Conservation (phyloP, 768 basidiomycete genomes). For the Filobasidium wieringae region DNA sequence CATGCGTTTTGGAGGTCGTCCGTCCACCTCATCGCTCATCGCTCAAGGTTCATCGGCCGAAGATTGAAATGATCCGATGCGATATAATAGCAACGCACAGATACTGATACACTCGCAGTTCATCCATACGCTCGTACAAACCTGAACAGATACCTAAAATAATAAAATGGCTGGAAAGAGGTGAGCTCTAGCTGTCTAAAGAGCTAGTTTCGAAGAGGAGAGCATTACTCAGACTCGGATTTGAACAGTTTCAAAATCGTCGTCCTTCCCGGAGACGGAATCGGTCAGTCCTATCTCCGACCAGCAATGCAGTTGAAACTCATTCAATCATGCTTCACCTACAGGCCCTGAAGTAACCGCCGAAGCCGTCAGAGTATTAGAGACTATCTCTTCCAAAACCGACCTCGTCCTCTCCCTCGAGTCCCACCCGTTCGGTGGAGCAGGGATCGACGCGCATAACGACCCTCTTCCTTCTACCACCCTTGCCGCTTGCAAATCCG, state of each 20-base stretch:
- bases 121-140: no score
- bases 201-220: no score
- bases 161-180: no score
- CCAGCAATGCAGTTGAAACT: not conserved
- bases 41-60: no score
- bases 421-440: conserved; percentile 74
- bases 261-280: conserved; percentile 91
- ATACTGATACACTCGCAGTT: no score
- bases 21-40: no score
- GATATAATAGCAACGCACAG: no score
- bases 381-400: conserved; percentile 54
- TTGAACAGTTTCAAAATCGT: conserved; percentile 73
- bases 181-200: no score
- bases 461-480: conserved; percentile 75
- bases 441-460: conserved; percentile 78
- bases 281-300: conserved; percentile 49
- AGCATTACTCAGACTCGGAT: no score
- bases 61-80: no score
- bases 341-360: conserved; percentile 79
- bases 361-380: conserved; percentile 72
- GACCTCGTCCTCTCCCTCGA: conserved; percentile 63
- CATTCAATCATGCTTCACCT: not conserved
- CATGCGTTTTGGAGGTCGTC: no score
- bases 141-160: no score
- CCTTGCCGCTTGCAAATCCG: conserved; percentile 74